phyloP scores from a whole-genome alignment of 305 asterid species.

The Fraxinus sp. region DNA sequence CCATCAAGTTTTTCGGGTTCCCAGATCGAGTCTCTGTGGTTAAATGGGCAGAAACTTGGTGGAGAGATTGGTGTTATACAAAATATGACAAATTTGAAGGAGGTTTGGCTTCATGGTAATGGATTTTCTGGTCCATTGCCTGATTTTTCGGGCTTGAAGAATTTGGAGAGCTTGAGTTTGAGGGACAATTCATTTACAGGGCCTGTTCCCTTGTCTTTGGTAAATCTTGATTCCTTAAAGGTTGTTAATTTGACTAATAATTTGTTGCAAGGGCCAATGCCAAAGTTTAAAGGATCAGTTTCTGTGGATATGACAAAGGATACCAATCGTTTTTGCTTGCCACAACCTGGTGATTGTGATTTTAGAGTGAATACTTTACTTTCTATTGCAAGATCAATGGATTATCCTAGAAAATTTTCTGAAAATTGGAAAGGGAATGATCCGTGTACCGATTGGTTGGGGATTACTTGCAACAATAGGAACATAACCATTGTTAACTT shows the following conservation, averaged over 20 bases:
- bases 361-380: slow-evolving; percentile 60
- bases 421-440: slow-evolving; percentile 80
- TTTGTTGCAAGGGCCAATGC: slow-evolving; percentile 84
- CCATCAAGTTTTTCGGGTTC: slow-evolving; percentile 64
- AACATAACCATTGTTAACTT: slow-evolving; percentile 74
- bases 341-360: slow-evolving; percentile 76
- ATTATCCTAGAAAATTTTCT: slow-evolving; percentile 63
- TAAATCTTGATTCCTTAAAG: slow-evolving; percentile 62
- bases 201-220: slow-evolving; percentile 57
- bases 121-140: slow-evolving; percentile 71
- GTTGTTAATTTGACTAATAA: slow-evolving; percentile 78
- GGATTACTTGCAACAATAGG: slow-evolving; percentile 71
- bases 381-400: slow-evolving; percentile 48
- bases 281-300: slow-evolving; percentile 55
- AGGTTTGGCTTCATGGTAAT: slow-evolving; percentile 82
- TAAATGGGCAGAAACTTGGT: slow-evolving; percentile 78
- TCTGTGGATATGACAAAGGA: slow-evolving; percentile 49
- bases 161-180: slow-evolving; percentile 58
- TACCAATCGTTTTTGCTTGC: slow-evolving; percentile 79
- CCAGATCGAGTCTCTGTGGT: slow-evolving; percentile 74
- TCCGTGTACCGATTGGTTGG: slow-evolving; percentile 80
- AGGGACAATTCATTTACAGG: slow-evolving; percentile 80
- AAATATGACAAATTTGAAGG: slow-evolving; percentile 80
- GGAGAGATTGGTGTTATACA: slow-evolving; percentile 66
- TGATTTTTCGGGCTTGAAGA: slow-evolving; percentile 55